Evolutionary conservation across 179 eudicot species (phyloP), one percentile per base, ranked within the genome.

Genomic region (Heliamphora pulchella): DNA sequence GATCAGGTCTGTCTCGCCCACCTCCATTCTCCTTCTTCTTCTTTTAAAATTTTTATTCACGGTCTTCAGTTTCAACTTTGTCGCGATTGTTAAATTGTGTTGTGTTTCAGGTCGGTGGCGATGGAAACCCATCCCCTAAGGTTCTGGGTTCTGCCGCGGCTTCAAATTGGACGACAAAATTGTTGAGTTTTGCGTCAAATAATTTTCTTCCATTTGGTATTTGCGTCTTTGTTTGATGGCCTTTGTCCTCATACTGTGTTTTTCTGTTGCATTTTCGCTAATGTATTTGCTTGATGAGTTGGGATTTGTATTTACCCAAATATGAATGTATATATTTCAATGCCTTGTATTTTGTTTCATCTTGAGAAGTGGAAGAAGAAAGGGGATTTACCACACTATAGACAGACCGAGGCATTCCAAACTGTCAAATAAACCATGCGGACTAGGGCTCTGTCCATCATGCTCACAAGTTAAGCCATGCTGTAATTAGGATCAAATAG

Each of bases 131-230:
- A 48, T 65, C 65, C 18, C 46, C 75, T 51, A 58, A 20, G 54
- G 54, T 70, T 76, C 53, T 75, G 5, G 43, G 70, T 48, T 63
- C 80, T 18, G 77, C 80, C 65, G 53, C 31, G 71, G 76, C 57
- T 67, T 66, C 76, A 64, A 55, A 69, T 76, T 83, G 79, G 85
- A 80, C 79, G 53, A 79, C 75, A 20, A 82, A 88, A 14, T 48
- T 91, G 70, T 63, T 86, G 58, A 84, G 83, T 68, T 85, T 92
- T 83, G 89, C 83, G n/a, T 58, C 84, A 14, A 80, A 76, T 80
- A 91, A 92, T 83, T 89, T 91, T 83, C 90, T 92, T 62, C 94
- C 94, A 17, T 84, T 92, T 81, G 97, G 97, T 92, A 86, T 77
- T 70, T 5, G 14, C 7, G 0, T 61, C 5, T 5, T 0, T 43